These are phyloP conservation scores for Stromatinia cepivora DNA, from an alignment of 2,329 filamentous ascomycete species.

Conservation along the genomic window DNA sequence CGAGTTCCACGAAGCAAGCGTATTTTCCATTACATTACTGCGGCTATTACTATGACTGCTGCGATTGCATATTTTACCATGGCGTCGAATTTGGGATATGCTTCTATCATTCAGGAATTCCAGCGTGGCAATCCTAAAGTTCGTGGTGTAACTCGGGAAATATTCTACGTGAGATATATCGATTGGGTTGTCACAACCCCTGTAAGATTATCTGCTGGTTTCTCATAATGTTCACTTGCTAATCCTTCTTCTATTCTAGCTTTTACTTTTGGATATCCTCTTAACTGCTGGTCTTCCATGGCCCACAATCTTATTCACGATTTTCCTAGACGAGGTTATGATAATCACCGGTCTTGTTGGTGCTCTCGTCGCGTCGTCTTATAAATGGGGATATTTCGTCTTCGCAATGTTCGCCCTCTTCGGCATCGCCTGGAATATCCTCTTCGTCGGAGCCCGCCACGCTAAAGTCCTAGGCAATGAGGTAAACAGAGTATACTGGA, in stretches of 20 bases:
- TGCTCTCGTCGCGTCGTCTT: constrained; percentile 59
- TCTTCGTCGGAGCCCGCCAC: constrained; percentile 56
- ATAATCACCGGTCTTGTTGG: constrained; percentile 66
- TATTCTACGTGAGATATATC: constrained; percentile 68
- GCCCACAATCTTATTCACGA: constrained; percentile 61
- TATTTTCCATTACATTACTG: constrained; percentile 65
- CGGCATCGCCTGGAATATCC: constrained; percentile 61
- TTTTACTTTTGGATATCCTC: constrained; percentile 62
- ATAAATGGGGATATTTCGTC: constrained; percentile 69
- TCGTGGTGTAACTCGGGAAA: constrained; percentile 55
- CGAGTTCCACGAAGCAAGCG: constrained; percentile 57
- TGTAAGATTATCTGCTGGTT: constrained; percentile 28
- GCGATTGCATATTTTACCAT: constrained; percentile 66
- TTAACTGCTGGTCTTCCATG: constrained; percentile 65
- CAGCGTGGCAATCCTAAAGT: constrained; percentile 46
- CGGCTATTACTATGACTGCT: constrained; percentile 57
- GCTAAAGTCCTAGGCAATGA: constrained; percentile 55
- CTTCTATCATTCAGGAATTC: constrained; percentile 63
- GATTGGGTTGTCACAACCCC: constrained; percentile 66
- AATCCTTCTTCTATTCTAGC: constrained; percentile 25
- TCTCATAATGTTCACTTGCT: not conserved
- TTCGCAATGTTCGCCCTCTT: constrained; percentile 57
- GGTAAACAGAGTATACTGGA: constrained; percentile 54
- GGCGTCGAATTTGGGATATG: constrained; percentile 65
- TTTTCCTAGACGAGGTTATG: constrained; percentile 66